Base-by-base conservation (phyloP, 139 green algal genomes). In the Raphidocelis subcapitata region DNA sequence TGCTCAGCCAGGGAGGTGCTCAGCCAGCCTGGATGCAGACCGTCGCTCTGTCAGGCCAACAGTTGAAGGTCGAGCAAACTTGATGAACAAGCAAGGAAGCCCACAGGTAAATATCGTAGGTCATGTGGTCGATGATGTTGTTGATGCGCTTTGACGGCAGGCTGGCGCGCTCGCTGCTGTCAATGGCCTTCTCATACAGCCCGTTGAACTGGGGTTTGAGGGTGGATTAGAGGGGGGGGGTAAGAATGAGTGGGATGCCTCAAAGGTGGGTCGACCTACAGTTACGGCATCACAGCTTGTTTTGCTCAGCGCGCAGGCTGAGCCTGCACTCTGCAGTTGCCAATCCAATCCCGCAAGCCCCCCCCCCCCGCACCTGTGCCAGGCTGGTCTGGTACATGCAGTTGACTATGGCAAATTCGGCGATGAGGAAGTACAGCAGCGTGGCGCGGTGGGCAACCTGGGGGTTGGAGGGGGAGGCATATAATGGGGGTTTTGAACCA, bases 381-480 rank as follows among this genome's bases (percentile, higher is more conserved):
- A 97, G 82, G 2, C 88, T 92, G 8, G 90, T 93, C 83, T 97
- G 93, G 82, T 98, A 98, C 94, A 98, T 97, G 84, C 88, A 92
- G 86, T 98, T 98, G 62, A 98, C 93, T 8, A 86, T 81, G 1
- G 76, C 82, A 80, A 97, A 97, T 69, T 98, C 91, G 47, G 92
- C 89, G 69, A 98, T 94, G 26, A 98, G 80, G 83, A 97, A 98
- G 84, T 98, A 98, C 35, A 97, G 75, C 2, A 98, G 85, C 23
- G 87, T 92, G 33, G 94, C 94, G 49, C 94, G 82, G 79, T 93
- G 89, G 8, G 94, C 94, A 1, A 96, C 41, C 41, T 49, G 41
- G 41, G 8, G 41, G 41, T n/a, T n/a, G 41, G 41, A 49, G 41
- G 41, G 41, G 8, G 8, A 12, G 41, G 8, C 41, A 49, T n/a